Percentiles rank a stretch among this genome's conserved stretches.
Evolutionary conservation across 805 yeast species (phyloP).

Genomic region (Candida maesae): DNA sequence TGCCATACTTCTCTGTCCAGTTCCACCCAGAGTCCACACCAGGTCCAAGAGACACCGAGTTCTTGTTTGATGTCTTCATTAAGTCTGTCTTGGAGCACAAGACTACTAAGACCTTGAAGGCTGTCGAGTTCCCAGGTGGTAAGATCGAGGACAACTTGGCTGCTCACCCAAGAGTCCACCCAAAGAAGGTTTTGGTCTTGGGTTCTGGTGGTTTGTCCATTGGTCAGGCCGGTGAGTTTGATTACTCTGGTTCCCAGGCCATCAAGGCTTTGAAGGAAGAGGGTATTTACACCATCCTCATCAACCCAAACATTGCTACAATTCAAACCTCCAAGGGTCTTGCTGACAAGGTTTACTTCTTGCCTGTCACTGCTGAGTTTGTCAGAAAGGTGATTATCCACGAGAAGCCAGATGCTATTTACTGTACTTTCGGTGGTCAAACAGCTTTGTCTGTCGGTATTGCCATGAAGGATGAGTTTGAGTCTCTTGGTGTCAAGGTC

Average conservation of each 20-base stretch:
- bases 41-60: constrained; percentile 99
- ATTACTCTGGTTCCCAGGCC: constrained; percentile 98
- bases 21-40: constrained; percentile 99
- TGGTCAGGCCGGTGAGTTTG: constrained; percentile 99
- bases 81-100: constrained; percentile 67
- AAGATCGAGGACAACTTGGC: constrained; percentile 64
- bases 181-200: constrained; percentile 86
- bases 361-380: constrained; percentile 97
- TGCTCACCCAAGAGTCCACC: constrained; percentile 73
- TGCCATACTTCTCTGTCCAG: constrained; percentile 96
- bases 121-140: constrained; percentile 93
- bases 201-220: constrained; percentile 98
- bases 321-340: constrained; percentile 97
- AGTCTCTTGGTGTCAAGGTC: constrained; percentile 85
- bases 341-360: constrained; percentile 96
- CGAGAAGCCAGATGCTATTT: constrained; percentile 96
- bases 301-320: constrained; percentile 97
- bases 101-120: constrained; percentile 50
- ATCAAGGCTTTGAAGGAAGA: constrained; percentile 97
- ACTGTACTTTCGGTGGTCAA: constrained; percentile 98
- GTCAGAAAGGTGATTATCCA: constrained; percentile 92
- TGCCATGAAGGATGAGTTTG: constrained; percentile 92
- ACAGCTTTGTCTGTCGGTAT: constrained; percentile 97
- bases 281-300: constrained; percentile 92
- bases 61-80: constrained; percentile 90